Evolutionary conservation across 495 filamentous ascomycete species (phyloP).

Genomic region (Daldinia loculata): DNA sequence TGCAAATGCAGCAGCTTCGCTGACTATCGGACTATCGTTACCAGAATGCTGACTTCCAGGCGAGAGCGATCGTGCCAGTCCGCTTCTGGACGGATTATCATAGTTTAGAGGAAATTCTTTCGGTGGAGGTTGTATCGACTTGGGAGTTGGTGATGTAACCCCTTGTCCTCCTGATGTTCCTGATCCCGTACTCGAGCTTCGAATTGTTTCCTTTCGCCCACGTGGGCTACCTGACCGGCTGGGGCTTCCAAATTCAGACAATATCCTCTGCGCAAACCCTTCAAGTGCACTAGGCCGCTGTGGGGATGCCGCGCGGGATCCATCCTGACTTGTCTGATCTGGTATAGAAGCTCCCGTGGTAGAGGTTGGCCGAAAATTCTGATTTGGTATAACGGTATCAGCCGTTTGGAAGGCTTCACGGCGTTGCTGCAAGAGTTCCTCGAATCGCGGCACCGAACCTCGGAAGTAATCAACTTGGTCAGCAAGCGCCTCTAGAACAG

Average conservation of each 20-base stretch:
- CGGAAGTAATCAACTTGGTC: constrained; percentile 72
- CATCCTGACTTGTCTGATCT: constrained; percentile 47
- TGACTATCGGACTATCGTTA: constrained; percentile 45
- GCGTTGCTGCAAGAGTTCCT: constrained; percentile 77
- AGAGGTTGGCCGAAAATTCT: constrained; percentile 32
- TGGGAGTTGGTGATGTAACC: constrained; percentile 44
- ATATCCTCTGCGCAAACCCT: constrained; percentile 64
- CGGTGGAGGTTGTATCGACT: constrained; percentile 44
- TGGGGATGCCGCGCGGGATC: constrained; percentile 52
- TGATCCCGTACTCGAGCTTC: constrained; percentile 41
- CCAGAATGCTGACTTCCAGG: constrained; percentile 45
- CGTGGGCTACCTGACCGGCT: constrained; percentile 60
- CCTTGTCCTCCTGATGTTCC: constrained; percentile 34
- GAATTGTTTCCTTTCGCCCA: constrained; percentile 52
- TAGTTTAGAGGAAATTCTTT: constrained; percentile 44
- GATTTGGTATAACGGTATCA: constrained; percentile 49
- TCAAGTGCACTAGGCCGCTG: constrained; percentile 60
- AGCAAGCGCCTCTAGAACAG: constrained; percentile 64
- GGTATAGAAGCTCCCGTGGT: constrained; percentile 38
- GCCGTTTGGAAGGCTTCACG: constrained; percentile 71
- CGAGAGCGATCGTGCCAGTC: constrained; percentile 50
- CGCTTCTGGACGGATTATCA: constrained; percentile 44
- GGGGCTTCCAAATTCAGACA: constrained; percentile 61
- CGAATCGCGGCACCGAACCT: constrained; percentile 76
- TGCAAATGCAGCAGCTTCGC: constrained; percentile 60